Percentiles rank a stretch among this genome's conserved stretches.
phyloP scores from a whole-genome alignment of 192 early-diverging fungal genomes.

The Pilaira anomala region DNA sequence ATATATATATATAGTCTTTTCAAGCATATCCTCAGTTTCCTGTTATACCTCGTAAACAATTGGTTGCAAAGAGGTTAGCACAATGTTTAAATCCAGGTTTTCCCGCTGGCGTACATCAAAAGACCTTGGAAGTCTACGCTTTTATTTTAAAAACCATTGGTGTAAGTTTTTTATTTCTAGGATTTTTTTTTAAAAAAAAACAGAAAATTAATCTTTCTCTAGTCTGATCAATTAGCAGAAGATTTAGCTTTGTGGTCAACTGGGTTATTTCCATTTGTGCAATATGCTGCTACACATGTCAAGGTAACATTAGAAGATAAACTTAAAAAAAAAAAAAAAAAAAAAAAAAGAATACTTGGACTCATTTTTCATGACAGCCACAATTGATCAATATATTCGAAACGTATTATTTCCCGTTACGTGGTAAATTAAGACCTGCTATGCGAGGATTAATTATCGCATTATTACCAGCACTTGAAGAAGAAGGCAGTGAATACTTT shows the following conservation, averaged over 20 bases:
- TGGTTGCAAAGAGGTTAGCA: constrained; percentile 87
- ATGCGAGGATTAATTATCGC: constrained; percentile 79
- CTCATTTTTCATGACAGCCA: constrained; percentile 46
- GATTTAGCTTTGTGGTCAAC: constrained; percentile 85
- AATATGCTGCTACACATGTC: constrained; percentile 74
- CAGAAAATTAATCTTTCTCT: constrained; percentile 1
- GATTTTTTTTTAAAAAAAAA: constrained; percentile 6
- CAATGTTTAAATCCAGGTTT: constrained; percentile 94
- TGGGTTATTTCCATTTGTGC: constrained; percentile 89
- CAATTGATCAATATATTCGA: constrained; percentile 75
- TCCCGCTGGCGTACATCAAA: constrained; percentile 93
- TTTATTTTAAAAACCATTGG: constrained; percentile 71
- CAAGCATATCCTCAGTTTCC: constrained; percentile 73
- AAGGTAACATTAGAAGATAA: too few relatives aligned
- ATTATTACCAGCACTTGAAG: constrained; percentile 82
- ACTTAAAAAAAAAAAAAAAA: constrained; percentile 6
- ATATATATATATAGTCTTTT: constrained; percentile 76
- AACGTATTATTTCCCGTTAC: constrained; percentile 72
- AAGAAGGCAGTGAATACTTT: constrained; percentile 83
- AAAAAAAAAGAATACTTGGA: background rate
- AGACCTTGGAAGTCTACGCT: constrained; percentile 83
- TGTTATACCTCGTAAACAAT: constrained; percentile 78
- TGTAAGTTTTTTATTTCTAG: constrained; percentile 43
- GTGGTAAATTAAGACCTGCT: constrained; percentile 62
- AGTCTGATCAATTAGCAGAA: constrained; percentile 68